A percentile compares a stretch with the other conserved stretches of the same genome.
phyloP scores from a whole-genome alignment of 306 rosid species.

The Hippophae gyantsensis region DNA sequence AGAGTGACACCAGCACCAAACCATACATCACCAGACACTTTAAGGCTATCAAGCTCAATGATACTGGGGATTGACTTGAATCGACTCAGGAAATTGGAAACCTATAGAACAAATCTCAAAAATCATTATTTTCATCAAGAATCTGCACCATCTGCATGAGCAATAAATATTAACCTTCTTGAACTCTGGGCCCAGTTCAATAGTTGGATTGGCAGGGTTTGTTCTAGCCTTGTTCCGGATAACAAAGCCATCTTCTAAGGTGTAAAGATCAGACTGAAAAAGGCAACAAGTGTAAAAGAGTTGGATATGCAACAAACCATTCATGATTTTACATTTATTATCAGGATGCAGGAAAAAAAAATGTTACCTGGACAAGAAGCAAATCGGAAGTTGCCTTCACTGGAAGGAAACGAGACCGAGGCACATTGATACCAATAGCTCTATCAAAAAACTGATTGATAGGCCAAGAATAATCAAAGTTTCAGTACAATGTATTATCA shows the following conservation, averaged over 20 bases:
- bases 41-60: slow-evolving; percentile 53
- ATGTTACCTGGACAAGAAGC: slow-evolving; percentile 47
- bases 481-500: slow-evolving; percentile 8
- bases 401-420: slow-evolving; percentile 47
- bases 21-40: slow-evolving; percentile 68
- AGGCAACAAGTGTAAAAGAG: slow-evolving; percentile 11
- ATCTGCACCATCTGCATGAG: not conserved
- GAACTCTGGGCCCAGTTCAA: slow-evolving; percentile 67
- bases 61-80: slow-evolving; percentile 60
- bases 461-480: not conserved
- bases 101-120: slow-evolving; percentile 32
- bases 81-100: slow-evolving; percentile 48
- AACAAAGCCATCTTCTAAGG: slow-evolving; percentile 36
- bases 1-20: slow-evolving; percentile 54
- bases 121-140: slow-evolving; percentile 2
- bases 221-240: slow-evolving; percentile 56
- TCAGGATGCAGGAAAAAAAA: not conserved
- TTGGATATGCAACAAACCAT: slow-evolving; percentile 1
- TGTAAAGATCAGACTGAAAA: slow-evolving; percentile 65
- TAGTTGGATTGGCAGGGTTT: slow-evolving; percentile 44
- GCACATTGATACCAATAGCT: slow-evolving; percentile 43
- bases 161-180: slow-evolving; percentile 40
- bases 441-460: slow-evolving; percentile 42
- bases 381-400: slow-evolving; percentile 53
- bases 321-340: not conserved